A percentile compares a stretch with the other conserved stretches of the same genome.
These are phyloP conservation scores for Verticillium klebahnii DNA, from an alignment of 2,329 filamentous ascomycete genomes.

Conservation along the genomic window DNA sequence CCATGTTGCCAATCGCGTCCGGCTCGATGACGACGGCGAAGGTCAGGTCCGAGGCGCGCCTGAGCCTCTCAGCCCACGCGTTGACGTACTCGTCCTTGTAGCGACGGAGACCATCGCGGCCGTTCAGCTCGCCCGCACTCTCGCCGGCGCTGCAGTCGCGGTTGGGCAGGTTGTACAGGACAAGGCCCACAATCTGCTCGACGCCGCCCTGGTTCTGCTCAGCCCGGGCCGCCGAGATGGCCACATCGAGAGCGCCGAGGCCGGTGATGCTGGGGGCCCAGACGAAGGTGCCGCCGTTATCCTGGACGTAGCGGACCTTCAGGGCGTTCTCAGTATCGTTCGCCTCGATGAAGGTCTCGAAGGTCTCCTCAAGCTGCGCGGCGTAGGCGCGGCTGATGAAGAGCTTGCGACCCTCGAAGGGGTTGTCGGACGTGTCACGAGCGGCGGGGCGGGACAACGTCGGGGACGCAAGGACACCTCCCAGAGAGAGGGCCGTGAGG, in stretches of 20 bases:
- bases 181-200: conserved; percentile 32
- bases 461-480: not conserved
- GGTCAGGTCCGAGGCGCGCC: conserved; percentile 26
- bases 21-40: conserved; percentile 38
- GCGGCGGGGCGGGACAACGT: not conserved
- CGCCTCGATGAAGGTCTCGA: conserved; percentile 25
- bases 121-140: conserved; percentile 29
- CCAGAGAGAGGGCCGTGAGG: not conserved
- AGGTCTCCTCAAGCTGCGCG: conserved; percentile 29
- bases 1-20: conserved; percentile 34
- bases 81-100: conserved; percentile 34
- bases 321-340: conserved; percentile 29
- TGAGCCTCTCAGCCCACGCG: conserved; percentile 25
- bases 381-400: conserved; percentile 37
- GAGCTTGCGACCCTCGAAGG: conserved; percentile 41
- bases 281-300: conserved; percentile 29
- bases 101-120: conserved; percentile 26
- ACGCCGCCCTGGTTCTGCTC: conserved; percentile 23
- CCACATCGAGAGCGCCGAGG: conserved; percentile 28
- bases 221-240: conserved; percentile 24
- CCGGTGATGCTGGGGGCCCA: conserved; percentile 30
- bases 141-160: conserved; percentile 36
- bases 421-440: conserved; percentile 18
- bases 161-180: conserved; percentile 37
- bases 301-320: conserved; percentile 28